Evolutionary conservation across 306 rosid species (phyloP).

Genomic region (Trichosanthes cucumerina): DNA sequence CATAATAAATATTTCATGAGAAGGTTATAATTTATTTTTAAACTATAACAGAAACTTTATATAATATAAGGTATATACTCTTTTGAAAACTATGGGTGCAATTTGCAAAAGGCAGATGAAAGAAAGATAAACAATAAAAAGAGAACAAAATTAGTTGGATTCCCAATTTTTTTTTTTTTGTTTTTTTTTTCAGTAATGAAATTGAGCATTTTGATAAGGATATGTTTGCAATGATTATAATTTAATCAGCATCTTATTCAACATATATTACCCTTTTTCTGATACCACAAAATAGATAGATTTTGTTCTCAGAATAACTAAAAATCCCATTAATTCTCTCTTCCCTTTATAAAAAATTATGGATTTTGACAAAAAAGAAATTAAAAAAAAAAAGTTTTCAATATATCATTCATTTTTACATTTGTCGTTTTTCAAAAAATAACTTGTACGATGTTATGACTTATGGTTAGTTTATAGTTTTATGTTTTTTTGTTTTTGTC

Average conservation of each 20-base stretch:
- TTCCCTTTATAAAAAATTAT: neutral
- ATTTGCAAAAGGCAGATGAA: neutral
- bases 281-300: neutral
- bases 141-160: neutral
- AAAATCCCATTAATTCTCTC: neutral
- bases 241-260: constrained; percentile 6
- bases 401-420: too few species aligned
- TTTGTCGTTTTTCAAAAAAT: too few species aligned
- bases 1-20: neutral
- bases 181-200: neutral
- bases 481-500: neutral
- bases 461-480: neutral
- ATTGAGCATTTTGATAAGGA: neutral
- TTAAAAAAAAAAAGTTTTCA: too few species aligned
- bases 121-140: neutral
- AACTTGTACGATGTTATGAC: too few species aligned
- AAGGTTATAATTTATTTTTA: too few species aligned
- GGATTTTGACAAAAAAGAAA: neutral
- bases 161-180: neutral
- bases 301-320: neutral
- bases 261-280: neutral
- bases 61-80: neutral
- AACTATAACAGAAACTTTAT: neutral
- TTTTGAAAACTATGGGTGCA: neutral
- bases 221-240: neutral